Evolutionary conservation across 768 basidiomycete species (phyloP), one percentile per base, ranked within the genome.

Genomic region (Naematelia encephala): DNA sequence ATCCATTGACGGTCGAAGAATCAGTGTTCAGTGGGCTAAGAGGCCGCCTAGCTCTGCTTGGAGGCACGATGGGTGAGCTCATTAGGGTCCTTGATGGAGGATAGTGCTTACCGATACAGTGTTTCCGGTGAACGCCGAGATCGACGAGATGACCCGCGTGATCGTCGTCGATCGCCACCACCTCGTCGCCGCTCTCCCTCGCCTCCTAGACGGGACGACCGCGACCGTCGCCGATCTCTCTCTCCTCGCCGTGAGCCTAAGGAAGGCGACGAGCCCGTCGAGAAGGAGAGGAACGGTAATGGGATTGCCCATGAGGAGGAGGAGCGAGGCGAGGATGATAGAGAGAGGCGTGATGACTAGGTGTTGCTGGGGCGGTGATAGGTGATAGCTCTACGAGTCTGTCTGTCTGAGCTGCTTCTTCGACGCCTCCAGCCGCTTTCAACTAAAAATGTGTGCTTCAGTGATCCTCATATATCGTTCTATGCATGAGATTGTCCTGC

Each of bases 1-100:
- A 59, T 77, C 81, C 68, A 88, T 90, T 67, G 87, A 90, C 66
- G 89, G 88, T 21, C 81, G 83, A 27, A 83, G 86, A 14, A 78
- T 90, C 77, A 84, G 86, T 68, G 86, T 90, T 61, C 87, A 90
- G 81, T 74, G 70, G 70, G 70, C 73, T 45, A 89, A 89, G 76
- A 86, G 86, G 67, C 88, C 88, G 58, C 89, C 88, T 3, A 88
- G 87, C 43, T 82, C 86, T n/a, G 84, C 86, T 42, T 90, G 88
- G 88, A 86, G 88, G 61, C 85, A 84, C 64, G 85, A 87, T 34
- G 71, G 69, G 63, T 70, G 57, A 80, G 86, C 66, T 46, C 81
- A 16, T 83, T 59, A 79, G 81, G 45, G 79, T 84, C 26, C 78
- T 82, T 25, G 11, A 14, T 21, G 11, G 1, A 2, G 14, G 8